These are phyloP conservation scores for Lentinula raphanica DNA, from an alignment of 768 basidiomycete genomes.

Conservation along the genomic window DNA sequence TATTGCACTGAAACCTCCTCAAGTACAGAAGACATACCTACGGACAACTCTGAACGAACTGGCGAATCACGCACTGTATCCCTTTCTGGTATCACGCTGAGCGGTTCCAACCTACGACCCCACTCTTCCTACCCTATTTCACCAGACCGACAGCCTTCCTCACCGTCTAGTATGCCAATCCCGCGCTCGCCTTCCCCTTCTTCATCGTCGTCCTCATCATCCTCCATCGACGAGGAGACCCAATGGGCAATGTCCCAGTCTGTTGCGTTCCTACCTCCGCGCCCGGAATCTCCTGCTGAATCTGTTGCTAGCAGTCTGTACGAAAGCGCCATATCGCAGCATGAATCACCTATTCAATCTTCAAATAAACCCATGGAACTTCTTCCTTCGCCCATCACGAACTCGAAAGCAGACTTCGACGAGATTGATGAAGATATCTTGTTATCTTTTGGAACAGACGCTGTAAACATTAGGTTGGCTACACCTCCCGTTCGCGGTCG, in stretches of 20 bases:
- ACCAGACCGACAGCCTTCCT: conserved; percentile 14
- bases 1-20: conserved; percentile 45
- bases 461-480: conserved; percentile 50
- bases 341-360: neutral
- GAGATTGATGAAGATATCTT: conserved; percentile 37
- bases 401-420: neutral
- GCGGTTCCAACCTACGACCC: conserved; percentile 38
- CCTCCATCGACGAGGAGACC: conserved; percentile 61
- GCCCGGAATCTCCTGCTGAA: conserved; percentile 35
- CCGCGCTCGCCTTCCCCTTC: conserved; percentile 24
- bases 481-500: conserved; percentile 32
- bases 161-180: conserved; percentile 13
- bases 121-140: conserved; percentile 8
- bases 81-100: conserved; percentile 52
- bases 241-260: conserved; percentile 74
- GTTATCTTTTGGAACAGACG: conserved; percentile 57
- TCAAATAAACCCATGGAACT: neutral
- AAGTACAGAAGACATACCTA: conserved; percentile 1
- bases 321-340: conserved; percentile 59
- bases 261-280: conserved; percentile 53
- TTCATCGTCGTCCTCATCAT: conserved; percentile 50
- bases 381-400: neutral
- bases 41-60: conserved; percentile 6
- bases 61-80: conserved; percentile 45
- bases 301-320: conserved; percentile 70